Percentiles rank a stretch among this genome's conserved stretches.
phyloP scores from a whole-genome alignment of 768 basidiomycete species.

The Lenzites betulinus region DNA sequence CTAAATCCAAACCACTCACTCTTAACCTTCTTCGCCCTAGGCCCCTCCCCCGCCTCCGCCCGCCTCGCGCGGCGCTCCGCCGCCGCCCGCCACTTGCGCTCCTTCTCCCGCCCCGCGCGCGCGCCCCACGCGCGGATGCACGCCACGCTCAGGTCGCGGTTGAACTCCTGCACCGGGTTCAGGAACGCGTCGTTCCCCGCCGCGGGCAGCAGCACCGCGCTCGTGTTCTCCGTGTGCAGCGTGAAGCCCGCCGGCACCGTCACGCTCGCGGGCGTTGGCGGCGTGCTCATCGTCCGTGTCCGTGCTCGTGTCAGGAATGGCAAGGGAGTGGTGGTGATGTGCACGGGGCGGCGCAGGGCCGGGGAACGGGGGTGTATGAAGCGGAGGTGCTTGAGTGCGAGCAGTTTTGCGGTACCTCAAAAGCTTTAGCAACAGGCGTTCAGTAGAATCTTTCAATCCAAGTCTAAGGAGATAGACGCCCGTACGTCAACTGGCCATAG shows the following conservation, averaged over 20 bases:
- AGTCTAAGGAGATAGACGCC: slow-evolving; percentile 1
- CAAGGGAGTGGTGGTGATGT: background rate
- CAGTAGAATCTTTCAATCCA: background rate
- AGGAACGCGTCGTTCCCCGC: slow-evolving; percentile 84
- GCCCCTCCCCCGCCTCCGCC: slow-evolving; percentile 13
- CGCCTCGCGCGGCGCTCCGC: slow-evolving; percentile 51
- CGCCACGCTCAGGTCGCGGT: slow-evolving; percentile 90
- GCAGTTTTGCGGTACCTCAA: slow-evolving; percentile 13
- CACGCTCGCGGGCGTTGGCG: slow-evolving; percentile 32
- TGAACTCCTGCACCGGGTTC: slow-evolving; percentile 98
- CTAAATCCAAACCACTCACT: slow-evolving; percentile 38
- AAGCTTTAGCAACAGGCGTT: no score
- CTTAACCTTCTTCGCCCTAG: slow-evolving; percentile 46
- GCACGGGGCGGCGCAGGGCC: slow-evolving; percentile 7
- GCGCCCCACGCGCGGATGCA: slow-evolving; percentile 91
- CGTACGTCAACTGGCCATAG: background rate
- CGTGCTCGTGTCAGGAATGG: no score
- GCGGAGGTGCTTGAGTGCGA: background rate
- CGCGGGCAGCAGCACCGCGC: slow-evolving; percentile 71
- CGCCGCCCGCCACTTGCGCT: slow-evolving; percentile 56
- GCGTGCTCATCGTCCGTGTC: slow-evolving; percentile 18
- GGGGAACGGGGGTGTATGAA: background rate
- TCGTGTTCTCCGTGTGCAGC: slow-evolving; percentile 79
- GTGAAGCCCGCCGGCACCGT: slow-evolving; percentile 72
- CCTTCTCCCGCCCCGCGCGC: slow-evolving; percentile 61